Conservation (phyloP, 768 basidiomycete species). For the Trametes meyenii region DNA sequence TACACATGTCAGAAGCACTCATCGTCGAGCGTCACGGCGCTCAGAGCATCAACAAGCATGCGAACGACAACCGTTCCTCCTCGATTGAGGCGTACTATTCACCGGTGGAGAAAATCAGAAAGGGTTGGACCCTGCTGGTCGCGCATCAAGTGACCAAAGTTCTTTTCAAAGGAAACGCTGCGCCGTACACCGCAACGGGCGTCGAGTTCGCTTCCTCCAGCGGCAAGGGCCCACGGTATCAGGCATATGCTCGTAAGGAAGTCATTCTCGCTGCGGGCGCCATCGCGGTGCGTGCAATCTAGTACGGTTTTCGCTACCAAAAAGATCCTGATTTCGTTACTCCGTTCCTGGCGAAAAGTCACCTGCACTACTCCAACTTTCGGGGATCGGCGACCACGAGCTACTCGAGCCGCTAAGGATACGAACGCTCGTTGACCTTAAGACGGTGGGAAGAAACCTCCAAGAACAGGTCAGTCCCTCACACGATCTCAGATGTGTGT, state of each 20-base stretch:
- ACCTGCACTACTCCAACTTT: conserved; percentile 52
- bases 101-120: conserved; percentile 49
- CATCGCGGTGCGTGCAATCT: conserved; percentile 31
- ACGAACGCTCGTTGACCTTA: conserved; percentile 45
- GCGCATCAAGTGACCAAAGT: conserved; percentile 48
- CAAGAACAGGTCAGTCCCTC: conserved; percentile 47
- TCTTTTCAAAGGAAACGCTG: conserved; percentile 35
- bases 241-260: conserved; percentile 47
- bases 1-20: background rate
- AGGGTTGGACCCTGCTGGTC: conserved; percentile 53
- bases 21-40: conserved; percentile 42
- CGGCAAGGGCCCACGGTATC: conserved; percentile 37
- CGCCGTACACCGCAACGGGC: conserved; percentile 47
- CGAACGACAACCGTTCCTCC: conserved; percentile 50
- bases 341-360: conserved; percentile 18
- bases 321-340: too few species aligned
- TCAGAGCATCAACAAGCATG: conserved; percentile 37
- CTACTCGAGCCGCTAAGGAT: conserved; percentile 52
- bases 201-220: conserved; percentile 49
- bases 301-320: too few species aligned
- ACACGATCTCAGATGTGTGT: background rate
- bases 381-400: conserved; percentile 56
- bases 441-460: conserved; percentile 57
- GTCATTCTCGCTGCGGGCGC: conserved; percentile 59
- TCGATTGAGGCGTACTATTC: conserved; percentile 57